These are phyloP conservation scores for Staphylotrichum tortipilum DNA, from an alignment of 495 filamentous ascomycete genomes.

Conservation along the genomic window DNA sequence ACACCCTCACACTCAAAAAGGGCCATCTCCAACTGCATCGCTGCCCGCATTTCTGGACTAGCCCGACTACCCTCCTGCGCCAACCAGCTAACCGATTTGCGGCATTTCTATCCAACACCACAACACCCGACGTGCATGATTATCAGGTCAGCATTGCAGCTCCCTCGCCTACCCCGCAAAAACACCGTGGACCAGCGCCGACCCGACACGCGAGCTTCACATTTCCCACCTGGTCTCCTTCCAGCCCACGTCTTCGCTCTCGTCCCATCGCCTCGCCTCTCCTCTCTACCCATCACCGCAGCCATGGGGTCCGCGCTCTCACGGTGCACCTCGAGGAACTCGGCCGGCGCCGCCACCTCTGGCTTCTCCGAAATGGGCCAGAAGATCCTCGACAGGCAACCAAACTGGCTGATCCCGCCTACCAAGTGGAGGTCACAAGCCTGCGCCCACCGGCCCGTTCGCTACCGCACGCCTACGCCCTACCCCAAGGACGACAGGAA, in stretches of 20 bases:
- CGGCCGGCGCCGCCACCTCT: not conserved
- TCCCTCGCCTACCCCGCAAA: not conserved
- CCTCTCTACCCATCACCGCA: not conserved
- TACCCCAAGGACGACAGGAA: slow-evolving; percentile 23
- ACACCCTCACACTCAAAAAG: too few relatives aligned
- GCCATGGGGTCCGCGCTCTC: slow-evolving; percentile 22
- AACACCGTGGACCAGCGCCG: not conserved
- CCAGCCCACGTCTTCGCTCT: too few relatives aligned
- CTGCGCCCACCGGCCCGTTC: slow-evolving; percentile 13
- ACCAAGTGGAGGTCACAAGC: slow-evolving; percentile 12
- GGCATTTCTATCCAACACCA: slow-evolving; percentile 7
- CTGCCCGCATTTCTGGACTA: not conserved
- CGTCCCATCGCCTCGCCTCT: too few relatives aligned
- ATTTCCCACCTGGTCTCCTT: too few relatives aligned
- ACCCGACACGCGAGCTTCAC: too few relatives aligned
- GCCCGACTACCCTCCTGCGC: not conserved
- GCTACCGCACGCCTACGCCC: slow-evolving; percentile 24
- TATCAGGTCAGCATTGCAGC: not conserved
- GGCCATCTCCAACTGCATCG: not conserved
- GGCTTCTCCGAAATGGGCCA: slow-evolving; percentile 13
- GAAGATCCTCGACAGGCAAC: slow-evolving; percentile 21
- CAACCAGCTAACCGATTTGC: slow-evolving; percentile 8
- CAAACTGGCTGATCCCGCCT: slow-evolving; percentile 22
- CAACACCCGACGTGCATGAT: not conserved
- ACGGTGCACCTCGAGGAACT: slow-evolving; percentile 11